Evolutionary conservation across 441 rosid species (phyloP).

Genomic region (Populus tomentosa): DNA sequence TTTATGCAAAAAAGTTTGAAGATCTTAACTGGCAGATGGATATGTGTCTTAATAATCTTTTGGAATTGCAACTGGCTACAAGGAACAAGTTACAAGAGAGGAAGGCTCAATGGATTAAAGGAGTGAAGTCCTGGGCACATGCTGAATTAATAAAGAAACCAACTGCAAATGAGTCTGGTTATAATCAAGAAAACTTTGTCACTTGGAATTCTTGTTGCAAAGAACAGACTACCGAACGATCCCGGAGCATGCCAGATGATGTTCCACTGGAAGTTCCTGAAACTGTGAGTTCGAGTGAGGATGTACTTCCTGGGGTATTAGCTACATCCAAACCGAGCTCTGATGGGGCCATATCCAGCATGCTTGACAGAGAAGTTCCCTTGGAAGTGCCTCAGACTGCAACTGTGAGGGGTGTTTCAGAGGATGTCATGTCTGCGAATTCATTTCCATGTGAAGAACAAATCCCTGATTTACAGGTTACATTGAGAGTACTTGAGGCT

Average conservation of each 20-base stretch:
- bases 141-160: constrained; percentile 28
- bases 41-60: constrained; percentile 32
- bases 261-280: constrained; percentile 23
- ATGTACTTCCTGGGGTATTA: constrained; percentile 9
- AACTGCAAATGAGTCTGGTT: constrained; percentile 15
- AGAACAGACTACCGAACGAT: constrained; percentile 28
- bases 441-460: constrained; percentile 13
- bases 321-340: constrained; percentile 14
- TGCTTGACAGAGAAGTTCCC: constrained; percentile 18
- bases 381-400: constrained; percentile 8
- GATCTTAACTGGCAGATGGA: constrained; percentile 36
- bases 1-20: constrained; percentile 39
- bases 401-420: constrained; percentile 6
- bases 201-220: constrained; percentile 14
- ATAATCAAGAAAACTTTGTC: constrained; percentile 19
- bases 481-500: constrained; percentile 13
- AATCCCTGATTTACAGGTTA: constrained; percentile 1
- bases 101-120: constrained; percentile 41
- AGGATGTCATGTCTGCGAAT: constrained; percentile 7
- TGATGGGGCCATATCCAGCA: constrained; percentile 11
- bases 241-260: constrained; percentile 23
- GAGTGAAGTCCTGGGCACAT: constrained; percentile 46
- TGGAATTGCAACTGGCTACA: constrained; percentile 38
- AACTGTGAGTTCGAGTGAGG: constrained; percentile 22
- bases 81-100: constrained; percentile 41